Conservation (phyloP, 148 eudicot species). For the Camellia granthamiana region DNA sequence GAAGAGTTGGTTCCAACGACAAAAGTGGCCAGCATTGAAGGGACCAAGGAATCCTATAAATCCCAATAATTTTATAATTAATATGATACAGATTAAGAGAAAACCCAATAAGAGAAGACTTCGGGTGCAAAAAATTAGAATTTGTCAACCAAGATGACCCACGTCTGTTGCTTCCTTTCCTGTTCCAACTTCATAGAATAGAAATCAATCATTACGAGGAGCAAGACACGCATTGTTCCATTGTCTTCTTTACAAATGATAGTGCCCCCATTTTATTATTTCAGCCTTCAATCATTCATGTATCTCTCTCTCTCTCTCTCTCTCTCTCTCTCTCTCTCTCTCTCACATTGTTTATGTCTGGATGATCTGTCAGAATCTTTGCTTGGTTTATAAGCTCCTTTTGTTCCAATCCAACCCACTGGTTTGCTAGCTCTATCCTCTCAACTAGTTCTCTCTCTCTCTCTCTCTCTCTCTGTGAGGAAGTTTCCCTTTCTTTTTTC, state of each 20-base stretch:
- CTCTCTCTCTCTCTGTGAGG: not conserved
- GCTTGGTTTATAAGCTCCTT: slow-evolving; percentile 34
- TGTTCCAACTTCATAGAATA: not conserved
- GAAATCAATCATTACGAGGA: not conserved
- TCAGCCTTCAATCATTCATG: slow-evolving; percentile 10
- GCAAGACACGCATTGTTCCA: not conserved
- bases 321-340: not conserved
- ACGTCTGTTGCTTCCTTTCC: slow-evolving; percentile 15
- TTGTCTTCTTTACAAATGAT: not conserved
- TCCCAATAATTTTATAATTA: not conserved
- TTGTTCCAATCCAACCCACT: not conserved
- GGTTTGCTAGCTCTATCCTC: not conserved
- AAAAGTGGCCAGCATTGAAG: slow-evolving; percentile 38
- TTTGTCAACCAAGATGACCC: slow-evolving; percentile 18
- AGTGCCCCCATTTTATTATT: slow-evolving; percentile 7
- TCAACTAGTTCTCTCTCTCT: not conserved
- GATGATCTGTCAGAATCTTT: slow-evolving; percentile 53
- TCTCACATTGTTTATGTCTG: slow-evolving; percentile 19
- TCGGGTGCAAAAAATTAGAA: slow-evolving; percentile 13
- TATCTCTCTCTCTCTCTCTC: not conserved
- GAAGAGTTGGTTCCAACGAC: slow-evolving; percentile 40
- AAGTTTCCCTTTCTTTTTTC: not conserved
- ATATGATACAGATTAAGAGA: not conserved
- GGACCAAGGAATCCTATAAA: slow-evolving; percentile 38
- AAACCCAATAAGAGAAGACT: slow-evolving; percentile 19